These are phyloP conservation scores for Termitomyces sp. DNA, from an alignment of 768 basidiomycete genomes.

Conservation along the genomic window DNA sequence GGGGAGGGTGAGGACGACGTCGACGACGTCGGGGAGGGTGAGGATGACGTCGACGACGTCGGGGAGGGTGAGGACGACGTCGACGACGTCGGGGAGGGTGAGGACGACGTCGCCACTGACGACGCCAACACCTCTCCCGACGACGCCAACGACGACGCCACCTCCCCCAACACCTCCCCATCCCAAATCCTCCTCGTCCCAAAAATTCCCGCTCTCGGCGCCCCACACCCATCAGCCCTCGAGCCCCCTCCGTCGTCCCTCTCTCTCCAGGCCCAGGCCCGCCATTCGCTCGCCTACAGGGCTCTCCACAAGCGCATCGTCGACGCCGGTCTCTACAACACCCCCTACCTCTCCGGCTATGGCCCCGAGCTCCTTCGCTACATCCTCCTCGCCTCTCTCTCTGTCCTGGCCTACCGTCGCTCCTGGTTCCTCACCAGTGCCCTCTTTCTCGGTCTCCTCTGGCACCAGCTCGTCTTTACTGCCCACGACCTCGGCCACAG, in stretches of 20 bases:
- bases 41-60: too few species aligned
- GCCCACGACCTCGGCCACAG: slow-evolving; percentile 96
- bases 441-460: slow-evolving; percentile 78
- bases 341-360: slow-evolving; percentile 81
- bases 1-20: too few species aligned
- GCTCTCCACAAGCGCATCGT: slow-evolving; percentile 68
- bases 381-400: slow-evolving; percentile 49
- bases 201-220: slow-evolving; percentile 22
- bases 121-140: too few species aligned
- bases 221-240: slow-evolving; percentile 42
- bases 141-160: too few species aligned
- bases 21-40: too few species aligned
- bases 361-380: slow-evolving; percentile 87
- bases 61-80: too few species aligned
- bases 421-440: slow-evolving; percentile 73
- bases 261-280: slow-evolving; percentile 52
- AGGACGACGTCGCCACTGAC: too few species aligned
- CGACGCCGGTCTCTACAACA: slow-evolving; percentile 80
- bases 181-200: slow-evolving; percentile 64
- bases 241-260: slow-evolving; percentile 48
- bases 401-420: slow-evolving; percentile 55
- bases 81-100: too few species aligned
- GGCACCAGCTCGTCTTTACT: slow-evolving; percentile 92
- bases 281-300: slow-evolving; percentile 76
- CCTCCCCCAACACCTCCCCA: slow-evolving; percentile 9